Base-by-base conservation (phyloP, 2,329 filamentous ascomycete species). In the Botrytis pseudocinerea region DNA sequence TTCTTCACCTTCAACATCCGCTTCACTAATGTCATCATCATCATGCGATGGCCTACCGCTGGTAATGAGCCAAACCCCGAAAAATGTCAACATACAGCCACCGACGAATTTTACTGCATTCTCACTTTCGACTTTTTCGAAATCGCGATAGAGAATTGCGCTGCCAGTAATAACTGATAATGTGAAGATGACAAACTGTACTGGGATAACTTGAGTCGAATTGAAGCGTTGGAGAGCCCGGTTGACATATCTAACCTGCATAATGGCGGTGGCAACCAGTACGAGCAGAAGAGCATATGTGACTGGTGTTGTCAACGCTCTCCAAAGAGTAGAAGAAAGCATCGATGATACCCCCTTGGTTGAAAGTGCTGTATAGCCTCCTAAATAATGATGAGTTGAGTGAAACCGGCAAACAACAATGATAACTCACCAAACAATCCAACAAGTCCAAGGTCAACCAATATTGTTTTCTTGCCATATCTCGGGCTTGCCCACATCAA, bases 201-300 rank as follows among this genome's bases (percentile, higher is more conserved):
- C 96, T 0, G 96, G 96, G 76, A 99, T 99, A 77, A 99, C 96
- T 81, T 98, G 94, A 0, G 96, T 99, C 10, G 96, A 97, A 82
- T 98, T 94, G 84, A 98, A 99, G 64, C 93, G 90, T 81, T 98
- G 95, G 70, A 99, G 85, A 1, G 92, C 91, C 69, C 89, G 93
- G 84, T 98, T 99, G 81, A 99, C 89, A 81, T 98, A 99, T 80
- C 94, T 95, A 78, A 99, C 95, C 83, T 99, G 96, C 92, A 98
- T 94, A 74, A 99, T 85, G 10, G 96, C 96, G 1, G 95, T 98
- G 63, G 85, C 88, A 28, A 96, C 86, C 40, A 99, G 87, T 66
- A 98, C 87, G 69, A 92, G 85, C 14, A 96, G 82, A n/a, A 99
- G 88, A 1, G 90, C 88, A 80, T 98, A 99, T 32, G 94, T 97